Base-by-base conservation (phyloP, 768 basidiomycete genomes). In the Russula earlei region DNA sequence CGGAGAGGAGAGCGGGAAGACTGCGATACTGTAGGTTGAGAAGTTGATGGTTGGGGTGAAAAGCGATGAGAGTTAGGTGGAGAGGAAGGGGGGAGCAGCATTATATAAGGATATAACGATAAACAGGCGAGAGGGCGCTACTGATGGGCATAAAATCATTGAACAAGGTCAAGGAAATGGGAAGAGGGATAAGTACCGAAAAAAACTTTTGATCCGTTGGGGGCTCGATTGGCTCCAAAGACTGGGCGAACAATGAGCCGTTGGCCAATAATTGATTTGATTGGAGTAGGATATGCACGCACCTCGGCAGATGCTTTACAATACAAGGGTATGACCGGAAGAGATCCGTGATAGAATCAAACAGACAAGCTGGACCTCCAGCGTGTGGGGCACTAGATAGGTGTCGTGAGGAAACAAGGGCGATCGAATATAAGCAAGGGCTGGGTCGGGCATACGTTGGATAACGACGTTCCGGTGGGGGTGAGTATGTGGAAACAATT, bases 81-180 rank as follows among this genome's bases (percentile, higher is more conserved):
- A 36, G 59, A 49, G 37, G 56, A 51, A n/a, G 59, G 59, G 20
- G 59, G 58, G 20, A 60, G 56, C 42, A 60, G 38, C 59, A 60
- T 60, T 53, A 60, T 51, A 52, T 9, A 37, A 15, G 24, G 36
- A 52, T 42, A 36, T 52, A 24, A 49, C 12, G 43, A 53, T 40
- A 37, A 20, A 53, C 43, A 49, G 22, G 19, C 19, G 17, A 42
- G 34, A 10, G 17, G 52, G 47, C 6, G 34, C 27, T 53, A 47
- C n/a, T 36, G 19, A 33, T 25, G 22, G 46, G 8, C 17, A 22
- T 31, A 24, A 17, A n/a, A 40, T 52, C 27, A 58, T 31, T 54
- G 10, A 0, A 36, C 25, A 15, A 5, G 19, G 15, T 29, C 19
- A 17, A 31, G 33, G 38, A 25, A 15, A 36, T 27, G 11, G 12